phyloP scores from a whole-genome alignment of 257 asterid genomes.

The Solanum verrucosum region DNA sequence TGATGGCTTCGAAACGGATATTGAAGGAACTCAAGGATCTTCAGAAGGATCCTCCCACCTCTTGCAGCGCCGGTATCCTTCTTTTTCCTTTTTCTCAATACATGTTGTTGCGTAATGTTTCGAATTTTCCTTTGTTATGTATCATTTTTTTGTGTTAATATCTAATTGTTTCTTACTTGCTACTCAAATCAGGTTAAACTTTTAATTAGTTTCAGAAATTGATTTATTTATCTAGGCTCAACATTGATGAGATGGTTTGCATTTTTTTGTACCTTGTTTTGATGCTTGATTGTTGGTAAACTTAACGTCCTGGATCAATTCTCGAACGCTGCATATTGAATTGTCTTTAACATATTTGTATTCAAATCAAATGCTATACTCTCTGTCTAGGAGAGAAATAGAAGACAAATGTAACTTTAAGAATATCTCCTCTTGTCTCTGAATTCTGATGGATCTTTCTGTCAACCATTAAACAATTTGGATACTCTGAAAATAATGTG shows the following conservation, averaged over 20 bases:
- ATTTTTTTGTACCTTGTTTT: neutral
- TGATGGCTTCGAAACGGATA: constrained; percentile 75
- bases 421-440: neutral
- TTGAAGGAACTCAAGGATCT: constrained; percentile 69
- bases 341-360: neutral
- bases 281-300: neutral
- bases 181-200: neutral
- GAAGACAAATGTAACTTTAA: neutral
- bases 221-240: neutral
- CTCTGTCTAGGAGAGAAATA: neutral
- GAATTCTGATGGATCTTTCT: neutral
- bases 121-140: neutral
- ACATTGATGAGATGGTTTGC: neutral
- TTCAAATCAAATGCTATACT: neutral
- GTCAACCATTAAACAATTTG: neutral
- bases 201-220: neutral
- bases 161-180: neutral
- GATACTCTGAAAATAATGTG: neutral
- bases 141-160: neutral
- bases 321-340: neutral
- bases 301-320: neutral
- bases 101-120: neutral
- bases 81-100: neutral
- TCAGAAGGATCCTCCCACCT: constrained; percentile 68
- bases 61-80: constrained; percentile 59